phyloP scores from a whole-genome alignment of 495 filamentous ascomycete species.

The Penicillium nucicola region DNA sequence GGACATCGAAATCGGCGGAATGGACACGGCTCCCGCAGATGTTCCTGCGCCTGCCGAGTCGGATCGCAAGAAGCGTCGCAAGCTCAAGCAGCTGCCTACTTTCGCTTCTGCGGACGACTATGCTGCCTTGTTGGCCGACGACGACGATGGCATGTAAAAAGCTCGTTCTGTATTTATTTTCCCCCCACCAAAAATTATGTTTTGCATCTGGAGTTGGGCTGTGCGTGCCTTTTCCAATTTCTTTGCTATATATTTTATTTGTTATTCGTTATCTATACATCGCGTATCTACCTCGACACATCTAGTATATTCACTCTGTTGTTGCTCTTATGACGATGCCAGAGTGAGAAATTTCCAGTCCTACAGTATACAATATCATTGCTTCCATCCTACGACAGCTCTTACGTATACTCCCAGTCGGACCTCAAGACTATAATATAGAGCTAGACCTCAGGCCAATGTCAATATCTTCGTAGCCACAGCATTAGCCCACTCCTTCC shows the following conservation, averaged over 20 bases:
- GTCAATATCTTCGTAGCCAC: no score
- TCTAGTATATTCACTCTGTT: no score
- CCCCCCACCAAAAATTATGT: constrained; percentile 10
- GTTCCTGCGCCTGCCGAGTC: constrained; percentile 32
- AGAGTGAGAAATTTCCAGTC: no score
- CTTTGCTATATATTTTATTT: background rate
- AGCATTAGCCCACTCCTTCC: no score
- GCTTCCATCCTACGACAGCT: no score
- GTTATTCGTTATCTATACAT: background rate
- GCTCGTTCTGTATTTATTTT: constrained; percentile 3
- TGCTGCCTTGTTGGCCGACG: constrained; percentile 75
- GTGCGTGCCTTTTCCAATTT: background rate
- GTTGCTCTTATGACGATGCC: no score
- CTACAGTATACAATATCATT: no score
- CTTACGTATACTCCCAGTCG: no score
- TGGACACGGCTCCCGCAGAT: constrained; percentile 35
- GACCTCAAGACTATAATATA: no score
- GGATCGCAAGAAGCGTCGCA: constrained; percentile 69
- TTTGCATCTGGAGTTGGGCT: constrained; percentile 9
- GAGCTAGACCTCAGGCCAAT: no score
- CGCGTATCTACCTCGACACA: no score
- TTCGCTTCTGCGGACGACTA: constrained; percentile 95
- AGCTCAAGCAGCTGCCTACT: constrained; percentile 82
- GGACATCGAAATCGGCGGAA: constrained; percentile 45
- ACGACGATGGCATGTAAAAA: constrained; percentile 58